These are phyloP conservation scores for bread wheat (Triticum aestivum) DNA, from an alignment of 176 grass and related monocot genomes.

Conservation along the genomic window DNA sequence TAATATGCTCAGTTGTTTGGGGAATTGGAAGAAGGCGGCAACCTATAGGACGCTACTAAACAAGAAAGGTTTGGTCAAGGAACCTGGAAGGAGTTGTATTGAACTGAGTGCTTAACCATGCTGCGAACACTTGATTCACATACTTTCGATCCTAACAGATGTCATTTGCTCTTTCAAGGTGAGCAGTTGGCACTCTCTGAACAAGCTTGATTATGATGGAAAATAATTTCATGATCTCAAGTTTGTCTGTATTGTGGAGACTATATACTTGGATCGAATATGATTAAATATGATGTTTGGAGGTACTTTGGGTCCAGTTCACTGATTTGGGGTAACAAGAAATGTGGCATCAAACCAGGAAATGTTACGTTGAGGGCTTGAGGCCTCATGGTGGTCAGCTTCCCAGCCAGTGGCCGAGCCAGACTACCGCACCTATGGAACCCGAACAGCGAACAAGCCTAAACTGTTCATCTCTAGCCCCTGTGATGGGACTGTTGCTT, in stretches of 20 bases:
- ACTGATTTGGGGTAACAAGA: not conserved
- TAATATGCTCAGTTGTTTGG: slow-evolving; percentile 53
- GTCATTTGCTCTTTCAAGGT: not conserved
- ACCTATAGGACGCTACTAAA: slow-evolving; percentile 45
- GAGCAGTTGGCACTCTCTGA: not conserved
- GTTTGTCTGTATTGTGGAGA: not conserved
- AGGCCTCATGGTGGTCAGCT: not conserved
- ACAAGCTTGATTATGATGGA: not conserved
- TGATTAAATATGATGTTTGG: not conserved
- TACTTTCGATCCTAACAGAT: slow-evolving; percentile 1
- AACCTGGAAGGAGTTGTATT: slow-evolving; percentile 65
- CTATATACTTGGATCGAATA: not conserved
- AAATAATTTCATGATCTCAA: slow-evolving; percentile 12
- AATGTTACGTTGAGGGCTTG: too few relatives aligned
- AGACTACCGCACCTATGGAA: not conserved
- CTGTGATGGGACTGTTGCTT: not conserved
- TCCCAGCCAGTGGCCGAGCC: not conserved
- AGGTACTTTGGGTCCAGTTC: not conserved
- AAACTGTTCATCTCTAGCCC: not conserved
- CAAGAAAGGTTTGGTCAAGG: slow-evolving; percentile 54
- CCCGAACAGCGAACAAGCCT: not conserved
- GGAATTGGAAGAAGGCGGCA: slow-evolving; percentile 60
- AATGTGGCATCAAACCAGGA: not conserved
- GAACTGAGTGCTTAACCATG: slow-evolving; percentile 32
- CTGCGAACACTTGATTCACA: not conserved